These are phyloP conservation scores for Cystoderma amianthinum DNA, from an alignment of 768 basidiomycete genomes.

Conservation along the genomic window DNA sequence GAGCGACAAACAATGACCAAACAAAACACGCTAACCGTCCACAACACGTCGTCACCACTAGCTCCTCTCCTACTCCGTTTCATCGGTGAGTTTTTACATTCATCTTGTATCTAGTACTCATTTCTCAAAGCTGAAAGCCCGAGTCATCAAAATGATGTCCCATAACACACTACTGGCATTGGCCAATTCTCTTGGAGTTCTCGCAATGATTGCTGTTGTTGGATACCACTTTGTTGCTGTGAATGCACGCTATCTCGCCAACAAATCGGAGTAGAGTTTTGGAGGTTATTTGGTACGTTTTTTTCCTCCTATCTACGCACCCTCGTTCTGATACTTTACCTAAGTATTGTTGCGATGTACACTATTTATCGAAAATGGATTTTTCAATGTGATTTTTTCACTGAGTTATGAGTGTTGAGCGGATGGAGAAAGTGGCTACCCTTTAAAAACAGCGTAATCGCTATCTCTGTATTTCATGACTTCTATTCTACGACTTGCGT, in stretches of 20 bases:
- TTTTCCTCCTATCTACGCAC: no score
- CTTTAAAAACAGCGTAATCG: not conserved
- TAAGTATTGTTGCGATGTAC: no score
- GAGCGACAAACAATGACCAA: slow-evolving; percentile 19
- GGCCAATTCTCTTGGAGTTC: slow-evolving; percentile 75
- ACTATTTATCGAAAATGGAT: no score
- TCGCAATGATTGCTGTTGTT: slow-evolving; percentile 85
- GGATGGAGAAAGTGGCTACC: not conserved
- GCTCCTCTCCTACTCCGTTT: slow-evolving; percentile 4
- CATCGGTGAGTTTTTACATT: slow-evolving; percentile 1
- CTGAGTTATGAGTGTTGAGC: no score
- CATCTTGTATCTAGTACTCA: slow-evolving; percentile 3
- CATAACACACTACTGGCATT: slow-evolving; percentile 76
- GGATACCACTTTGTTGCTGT: slow-evolving; percentile 89
- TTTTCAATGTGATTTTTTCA: no score
- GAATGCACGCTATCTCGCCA: slow-evolving; percentile 44
- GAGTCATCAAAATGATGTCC: slow-evolving; percentile 56
- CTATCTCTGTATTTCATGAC: no score
- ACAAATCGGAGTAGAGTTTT: not conserved
- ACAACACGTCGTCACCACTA: no score
- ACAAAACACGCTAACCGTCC: slow-evolving; percentile 13
- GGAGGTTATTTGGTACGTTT: no score
- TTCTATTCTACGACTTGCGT: no score
- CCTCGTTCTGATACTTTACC: no score
- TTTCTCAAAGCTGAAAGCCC: no score